A percentile compares a stretch with the other conserved stretches of the same genome.
These are phyloP conservation scores for Cytidiella melzeri DNA, from an alignment of 768 basidiomycete genomes.

Conservation along the genomic window DNA sequence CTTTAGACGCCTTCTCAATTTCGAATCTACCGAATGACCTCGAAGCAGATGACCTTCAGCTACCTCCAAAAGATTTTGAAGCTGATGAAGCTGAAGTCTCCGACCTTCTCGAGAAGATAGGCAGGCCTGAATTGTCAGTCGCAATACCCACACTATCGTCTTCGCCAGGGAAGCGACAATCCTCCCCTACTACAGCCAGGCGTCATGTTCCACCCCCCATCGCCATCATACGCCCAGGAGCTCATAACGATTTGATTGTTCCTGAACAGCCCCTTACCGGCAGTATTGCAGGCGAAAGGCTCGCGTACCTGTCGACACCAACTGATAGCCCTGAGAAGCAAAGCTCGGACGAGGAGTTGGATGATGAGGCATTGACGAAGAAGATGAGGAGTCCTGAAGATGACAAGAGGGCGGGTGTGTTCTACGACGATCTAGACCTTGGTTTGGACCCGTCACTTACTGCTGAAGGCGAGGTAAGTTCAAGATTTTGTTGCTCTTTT, in stretches of 20 bases:
- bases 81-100: slow-evolving; percentile 33
- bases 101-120: slow-evolving; percentile 18
- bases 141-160: slow-evolving; percentile 36
- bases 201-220: slow-evolving; percentile 52
- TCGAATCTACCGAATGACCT: slow-evolving; percentile 21
- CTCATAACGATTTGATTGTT: slow-evolving; percentile 26
- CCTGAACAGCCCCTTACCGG: slow-evolving; percentile 27
- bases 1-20: slow-evolving; percentile 40
- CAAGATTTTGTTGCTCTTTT: not conserved
- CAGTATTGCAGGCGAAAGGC: slow-evolving; percentile 30
- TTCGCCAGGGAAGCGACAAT: slow-evolving; percentile 26
- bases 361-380: slow-evolving; percentile 13
- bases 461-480: slow-evolving; percentile 32
- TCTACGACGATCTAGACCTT: slow-evolving; percentile 42
- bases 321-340: slow-evolving; percentile 16
- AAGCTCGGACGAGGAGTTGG: slow-evolving; percentile 9
- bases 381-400: slow-evolving; percentile 30
- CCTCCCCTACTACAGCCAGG: slow-evolving; percentile 28
- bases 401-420: slow-evolving; percentile 39
- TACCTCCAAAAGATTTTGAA: slow-evolving; percentile 29
- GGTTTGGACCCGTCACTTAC: slow-evolving; percentile 37
- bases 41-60: slow-evolving; percentile 24
- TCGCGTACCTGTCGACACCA: slow-evolving; percentile 40
- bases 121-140: slow-evolving; percentile 28
- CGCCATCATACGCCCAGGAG: slow-evolving; percentile 28